Base-by-base conservation (phyloP, 495 filamentous ascomycete genomes). In the Geopyxis carbonaria region DNA sequence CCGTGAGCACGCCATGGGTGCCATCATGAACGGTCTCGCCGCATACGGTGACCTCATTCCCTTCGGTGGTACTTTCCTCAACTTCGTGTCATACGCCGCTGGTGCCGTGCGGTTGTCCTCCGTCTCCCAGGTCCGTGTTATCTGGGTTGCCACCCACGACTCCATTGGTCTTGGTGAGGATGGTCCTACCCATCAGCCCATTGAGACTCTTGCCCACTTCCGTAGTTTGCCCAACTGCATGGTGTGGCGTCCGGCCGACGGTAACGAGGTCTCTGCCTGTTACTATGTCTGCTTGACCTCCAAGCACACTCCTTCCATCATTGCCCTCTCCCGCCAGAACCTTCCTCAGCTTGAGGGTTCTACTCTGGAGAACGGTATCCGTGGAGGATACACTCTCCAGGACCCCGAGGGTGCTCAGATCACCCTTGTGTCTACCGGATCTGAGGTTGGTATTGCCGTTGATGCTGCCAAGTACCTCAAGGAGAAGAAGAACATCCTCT, bases 141-240 rank as follows among this genome's bases (percentile, higher is more conserved):
- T 99, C 68, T 91, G 89, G 72, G 70, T 99, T 57, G 89, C 91
- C 44, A 99, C 89, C 51, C 89, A 99, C 73, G 89, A 99, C 71
- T 93, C 86, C 45, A 95, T 99, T 57, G 89, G 89, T 69, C 81
- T 99, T 45, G 89, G 89, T 62, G 91, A 99, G 67, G 89, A 99
- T 57, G 89, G 89, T 41, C 89, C 89, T 42, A 99, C 89, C 38
- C 89, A 99, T 68, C 89, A 99, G 70, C 89, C 89, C 57, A 92
- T 99, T 56, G 89, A 99, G 73, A 93, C 84, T n/a, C 76, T 99
- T 34, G 80, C 89, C 45, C 89, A 99, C 65, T 95, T 95, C 83
- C 89, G 89, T 62, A 91, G 91, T 41, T 73, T 95, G 49, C 89
- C 89, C 50, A 99, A 99, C 78, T 82, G 78, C 73, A 94, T 95